A percentile compares a stretch with the other conserved stretches of the same genome.
Conservation (phyloP, 2,329 filamentous ascomycete genomes). For the Fusarium phyllophilum region DNA sequence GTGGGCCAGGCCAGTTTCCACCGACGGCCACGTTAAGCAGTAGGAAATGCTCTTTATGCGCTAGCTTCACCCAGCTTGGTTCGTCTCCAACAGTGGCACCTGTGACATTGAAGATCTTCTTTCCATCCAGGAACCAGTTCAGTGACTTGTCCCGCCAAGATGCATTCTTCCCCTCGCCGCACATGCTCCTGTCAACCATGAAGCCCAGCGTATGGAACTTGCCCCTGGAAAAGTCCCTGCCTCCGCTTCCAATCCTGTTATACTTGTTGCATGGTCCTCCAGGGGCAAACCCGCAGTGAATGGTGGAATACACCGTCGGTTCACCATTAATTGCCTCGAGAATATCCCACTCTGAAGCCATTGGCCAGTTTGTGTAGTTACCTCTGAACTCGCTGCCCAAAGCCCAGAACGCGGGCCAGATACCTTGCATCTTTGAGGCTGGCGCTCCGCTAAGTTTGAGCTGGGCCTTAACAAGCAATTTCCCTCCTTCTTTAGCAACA, state of each 20-base stretch:
- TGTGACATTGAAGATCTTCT: not conserved
- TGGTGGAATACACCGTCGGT: not conserved
- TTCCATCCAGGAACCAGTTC: not conserved
- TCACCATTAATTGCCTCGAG: not conserved
- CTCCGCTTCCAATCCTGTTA: not conserved
- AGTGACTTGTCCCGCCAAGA: not conserved
- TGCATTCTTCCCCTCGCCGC: not conserved
- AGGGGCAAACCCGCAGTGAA: not conserved
- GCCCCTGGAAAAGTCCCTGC: not conserved
- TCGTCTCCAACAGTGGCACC: not conserved
- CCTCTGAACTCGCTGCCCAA: not conserved
- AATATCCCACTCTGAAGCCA: not conserved
- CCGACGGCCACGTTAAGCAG: not conserved
- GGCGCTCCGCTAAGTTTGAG: not conserved
- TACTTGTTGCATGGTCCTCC: not conserved
- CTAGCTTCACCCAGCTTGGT: not conserved
- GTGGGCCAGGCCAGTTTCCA: not conserved
- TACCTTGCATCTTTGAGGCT: not conserved
- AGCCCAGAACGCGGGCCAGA: not conserved
- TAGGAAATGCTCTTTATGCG: not conserved
- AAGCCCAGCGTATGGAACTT: not conserved
- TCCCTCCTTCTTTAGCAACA: not conserved
- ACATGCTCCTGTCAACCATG: not conserved
- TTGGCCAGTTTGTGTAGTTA: not conserved
- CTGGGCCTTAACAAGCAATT: not conserved